phyloP scores from a whole-genome alignment of 192 early-diverging fungal species.

The Backusella australiensis region DNA sequence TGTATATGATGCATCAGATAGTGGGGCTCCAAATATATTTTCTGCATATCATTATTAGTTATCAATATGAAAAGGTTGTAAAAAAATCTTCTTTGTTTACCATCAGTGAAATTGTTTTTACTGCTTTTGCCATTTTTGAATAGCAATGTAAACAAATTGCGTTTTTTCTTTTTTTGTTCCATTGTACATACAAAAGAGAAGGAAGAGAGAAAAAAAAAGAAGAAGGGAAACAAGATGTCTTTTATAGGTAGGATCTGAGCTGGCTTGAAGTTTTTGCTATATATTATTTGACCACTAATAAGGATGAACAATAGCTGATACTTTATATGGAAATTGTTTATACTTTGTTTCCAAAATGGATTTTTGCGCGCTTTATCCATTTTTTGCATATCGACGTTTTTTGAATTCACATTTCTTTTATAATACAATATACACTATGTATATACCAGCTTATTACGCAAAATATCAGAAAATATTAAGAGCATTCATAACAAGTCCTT shows the following conservation, averaged over 20 bases:
- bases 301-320: not conserved
- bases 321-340: not conserved
- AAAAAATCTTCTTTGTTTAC: not conserved
- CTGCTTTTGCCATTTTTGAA: not conserved
- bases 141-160: constrained; percentile 1
- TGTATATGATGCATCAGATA: constrained; percentile 14
- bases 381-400: too few relatives aligned
- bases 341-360: not conserved
- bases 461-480: too few relatives aligned
- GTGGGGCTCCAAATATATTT: constrained; percentile 19
- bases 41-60: not conserved
- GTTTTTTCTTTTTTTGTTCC: not conserved
- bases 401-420: too few relatives aligned
- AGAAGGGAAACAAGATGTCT: not conserved
- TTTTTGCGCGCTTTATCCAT: too few relatives aligned
- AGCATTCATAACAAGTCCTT: too few relatives aligned
- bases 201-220: not conserved
- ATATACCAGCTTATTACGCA: too few relatives aligned
- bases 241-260: not conserved
- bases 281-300: not conserved
- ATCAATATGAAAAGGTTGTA: not conserved
- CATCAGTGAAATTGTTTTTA: not conserved
- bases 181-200: not conserved
- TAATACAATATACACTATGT: too few relatives aligned
- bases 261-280: not conserved